Evolutionary conservation across 140 eudicot genomes (phyloP).

Genomic region (Flaveria floridana): DNA sequence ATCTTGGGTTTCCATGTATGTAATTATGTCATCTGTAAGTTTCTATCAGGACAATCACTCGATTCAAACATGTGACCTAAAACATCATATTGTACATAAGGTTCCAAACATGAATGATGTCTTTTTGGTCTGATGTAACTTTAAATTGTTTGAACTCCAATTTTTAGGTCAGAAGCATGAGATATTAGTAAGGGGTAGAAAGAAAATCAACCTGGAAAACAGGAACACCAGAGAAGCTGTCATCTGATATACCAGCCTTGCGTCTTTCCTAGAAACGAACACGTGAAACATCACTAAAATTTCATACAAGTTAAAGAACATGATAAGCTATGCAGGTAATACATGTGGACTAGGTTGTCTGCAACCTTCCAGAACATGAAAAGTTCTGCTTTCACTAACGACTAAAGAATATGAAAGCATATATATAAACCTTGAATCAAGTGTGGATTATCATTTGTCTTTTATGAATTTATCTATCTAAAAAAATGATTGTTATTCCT

Average conservation of each 20-base stretch:
- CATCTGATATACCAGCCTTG: constrained; percentile 54
- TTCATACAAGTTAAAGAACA: background rate
- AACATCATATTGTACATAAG: background rate
- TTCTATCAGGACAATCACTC: background rate
- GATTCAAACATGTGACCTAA: background rate
- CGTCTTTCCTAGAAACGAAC: constrained; percentile 52
- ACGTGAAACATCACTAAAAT: constrained; percentile 6
- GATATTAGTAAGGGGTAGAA: background rate
- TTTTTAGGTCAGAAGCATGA: constrained; percentile 1
- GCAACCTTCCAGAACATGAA: constrained; percentile 2
- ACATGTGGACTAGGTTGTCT: background rate
- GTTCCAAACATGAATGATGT: background rate
- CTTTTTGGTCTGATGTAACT: constrained; percentile 5
- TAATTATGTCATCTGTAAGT: constrained; percentile 7
- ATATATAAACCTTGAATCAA: background rate
- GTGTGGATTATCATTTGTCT: background rate
- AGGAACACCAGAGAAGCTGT: constrained; percentile 85
- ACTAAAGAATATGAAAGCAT: background rate
- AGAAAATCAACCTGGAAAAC: constrained; percentile 76
- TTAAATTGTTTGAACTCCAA: background rate
- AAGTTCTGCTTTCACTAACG: background rate
- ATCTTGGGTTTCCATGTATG: constrained; percentile 2
- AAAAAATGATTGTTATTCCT: background rate
- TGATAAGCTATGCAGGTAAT: background rate
- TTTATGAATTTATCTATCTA: background rate